These are phyloP conservation scores for Babesia gibsoni DNA, from an alignment of 169 alveolate genomes.

Conservation along the genomic window DNA sequence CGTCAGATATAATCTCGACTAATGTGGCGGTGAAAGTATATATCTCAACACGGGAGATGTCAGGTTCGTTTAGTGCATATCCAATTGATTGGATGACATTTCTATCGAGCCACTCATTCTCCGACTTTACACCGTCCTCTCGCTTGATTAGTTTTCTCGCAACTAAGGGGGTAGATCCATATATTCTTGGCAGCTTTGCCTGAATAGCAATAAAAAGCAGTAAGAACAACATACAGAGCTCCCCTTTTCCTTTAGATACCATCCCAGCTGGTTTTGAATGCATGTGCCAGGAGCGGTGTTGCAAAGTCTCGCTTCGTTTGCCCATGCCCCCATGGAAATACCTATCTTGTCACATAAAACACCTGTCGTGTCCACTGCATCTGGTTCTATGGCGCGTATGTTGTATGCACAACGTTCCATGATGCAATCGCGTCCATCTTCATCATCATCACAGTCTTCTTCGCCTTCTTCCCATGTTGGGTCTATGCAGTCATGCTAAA, in stretches of 20 bases:
- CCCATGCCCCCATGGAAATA: slow-evolving; percentile 38
- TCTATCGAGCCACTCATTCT: slow-evolving; percentile 13
- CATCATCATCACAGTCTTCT: neutral
- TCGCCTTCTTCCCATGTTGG: slow-evolving; percentile 11
- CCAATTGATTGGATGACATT: slow-evolving; percentile 25
- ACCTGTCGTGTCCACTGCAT: slow-evolving; percentile 53
- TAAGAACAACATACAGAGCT: slow-evolving; percentile 4
- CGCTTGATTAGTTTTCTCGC: neutral
- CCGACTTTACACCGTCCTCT: neutral
- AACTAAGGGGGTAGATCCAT: slow-evolving; percentile 47
- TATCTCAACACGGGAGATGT: slow-evolving; percentile 22
- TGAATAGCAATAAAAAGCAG: neutral
- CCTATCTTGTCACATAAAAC: slow-evolving; percentile 55
- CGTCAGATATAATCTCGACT: slow-evolving; percentile 42
- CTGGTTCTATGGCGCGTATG: slow-evolving; percentile 27
- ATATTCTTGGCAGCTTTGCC: slow-evolving; percentile 46
- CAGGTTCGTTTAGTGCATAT: slow-evolving; percentile 22
- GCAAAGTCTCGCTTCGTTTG: slow-evolving; percentile 33
- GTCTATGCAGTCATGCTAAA: slow-evolving; percentile 48
- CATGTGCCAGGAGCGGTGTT: slow-evolving; percentile 18
- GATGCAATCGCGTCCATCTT: neutral
- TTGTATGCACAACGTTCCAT: slow-evolving; percentile 43
- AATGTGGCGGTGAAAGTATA: slow-evolving; percentile 48
- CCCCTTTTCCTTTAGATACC: slow-evolving; percentile 37
- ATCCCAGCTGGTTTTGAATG: slow-evolving; percentile 43